Conservation (phyloP, 2,329 filamentous ascomycete species). For the Colletotrichum chrysophilum region DNA sequence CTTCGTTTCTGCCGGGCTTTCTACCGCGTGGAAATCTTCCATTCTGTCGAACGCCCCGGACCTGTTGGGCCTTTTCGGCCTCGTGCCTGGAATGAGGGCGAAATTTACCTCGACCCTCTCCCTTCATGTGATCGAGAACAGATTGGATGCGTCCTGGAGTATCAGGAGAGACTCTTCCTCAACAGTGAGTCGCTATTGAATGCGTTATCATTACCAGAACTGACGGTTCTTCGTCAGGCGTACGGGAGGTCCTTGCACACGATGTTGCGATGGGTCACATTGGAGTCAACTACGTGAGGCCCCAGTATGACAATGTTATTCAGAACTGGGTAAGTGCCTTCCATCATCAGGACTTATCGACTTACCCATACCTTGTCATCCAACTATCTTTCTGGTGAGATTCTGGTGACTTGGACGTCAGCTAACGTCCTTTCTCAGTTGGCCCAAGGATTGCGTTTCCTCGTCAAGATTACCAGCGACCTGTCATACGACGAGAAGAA, state of each 20-base stretch:
- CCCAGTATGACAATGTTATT: fast-evolving
- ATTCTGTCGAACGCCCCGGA: neutral
- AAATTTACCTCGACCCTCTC: fast-evolving
- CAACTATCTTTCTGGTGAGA: neutral
- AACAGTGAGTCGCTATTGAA: neutral
- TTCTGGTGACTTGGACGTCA: neutral
- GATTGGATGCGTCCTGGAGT: neutral
- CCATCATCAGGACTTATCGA: no score
- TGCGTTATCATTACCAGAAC: neutral
- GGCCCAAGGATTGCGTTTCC: fast-evolving
- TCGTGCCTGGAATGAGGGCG: neutral
- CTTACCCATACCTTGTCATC: neutral
- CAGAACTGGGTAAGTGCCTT: neutral
- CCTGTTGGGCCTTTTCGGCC: no score
- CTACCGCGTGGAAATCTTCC: neutral
- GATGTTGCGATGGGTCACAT: neutral
- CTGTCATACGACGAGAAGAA: neutral
- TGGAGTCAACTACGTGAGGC: fast-evolving
- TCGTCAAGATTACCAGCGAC: neutral
- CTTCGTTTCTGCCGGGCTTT: neutral
- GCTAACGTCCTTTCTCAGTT: neutral
- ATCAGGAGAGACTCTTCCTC: neutral
- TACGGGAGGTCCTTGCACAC: fast-evolving
- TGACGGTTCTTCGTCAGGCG: fast-evolving
- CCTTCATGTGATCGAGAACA: neutral